These are phyloP conservation scores for Populus alba DNA, from an alignment of 345 rosid genomes.

Conservation along the genomic window DNA sequence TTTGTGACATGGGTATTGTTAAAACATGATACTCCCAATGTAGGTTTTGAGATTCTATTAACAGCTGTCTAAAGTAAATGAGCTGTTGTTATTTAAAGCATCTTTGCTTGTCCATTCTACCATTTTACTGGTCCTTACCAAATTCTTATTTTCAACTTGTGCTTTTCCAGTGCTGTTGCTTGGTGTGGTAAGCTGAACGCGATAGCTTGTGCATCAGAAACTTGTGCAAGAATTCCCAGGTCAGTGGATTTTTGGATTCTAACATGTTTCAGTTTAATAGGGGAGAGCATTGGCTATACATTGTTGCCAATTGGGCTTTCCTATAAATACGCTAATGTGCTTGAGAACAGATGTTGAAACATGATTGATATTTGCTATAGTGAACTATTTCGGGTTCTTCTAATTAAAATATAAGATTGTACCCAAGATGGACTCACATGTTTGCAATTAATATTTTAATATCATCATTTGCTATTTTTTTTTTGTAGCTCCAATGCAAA, in stretches of 20 bases:
- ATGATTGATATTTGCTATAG: background rate
- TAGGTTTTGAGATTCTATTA: background rate
- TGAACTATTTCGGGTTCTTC: background rate
- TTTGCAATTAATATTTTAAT: no score
- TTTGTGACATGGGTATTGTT: background rate
- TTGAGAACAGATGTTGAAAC: background rate
- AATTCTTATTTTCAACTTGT: background rate
- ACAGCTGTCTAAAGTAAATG: background rate
- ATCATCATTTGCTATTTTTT: background rate
- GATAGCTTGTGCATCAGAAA: conserved; percentile 97
- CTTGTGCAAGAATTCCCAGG: conserved; percentile 99
- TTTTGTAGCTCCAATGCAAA: conserved; percentile 75
- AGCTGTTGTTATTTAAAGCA: background rate
- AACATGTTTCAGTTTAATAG: background rate
- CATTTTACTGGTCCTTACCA: background rate
- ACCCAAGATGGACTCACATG: background rate
- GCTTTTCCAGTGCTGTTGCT: conserved; percentile 74
- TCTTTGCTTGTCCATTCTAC: background rate
- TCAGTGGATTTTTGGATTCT: conserved; percentile 9
- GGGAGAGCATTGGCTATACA: background rate
- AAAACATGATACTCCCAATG: background rate
- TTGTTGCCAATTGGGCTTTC: background rate
- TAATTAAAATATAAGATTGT: background rate
- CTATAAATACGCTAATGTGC: background rate
- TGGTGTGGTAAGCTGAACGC: conserved; percentile 99